Percentiles rank a stretch among this genome's conserved stretches.
phyloP scores from a whole-genome alignment of 768 basidiomycete species.

The Phylloporus arenicola region DNA sequence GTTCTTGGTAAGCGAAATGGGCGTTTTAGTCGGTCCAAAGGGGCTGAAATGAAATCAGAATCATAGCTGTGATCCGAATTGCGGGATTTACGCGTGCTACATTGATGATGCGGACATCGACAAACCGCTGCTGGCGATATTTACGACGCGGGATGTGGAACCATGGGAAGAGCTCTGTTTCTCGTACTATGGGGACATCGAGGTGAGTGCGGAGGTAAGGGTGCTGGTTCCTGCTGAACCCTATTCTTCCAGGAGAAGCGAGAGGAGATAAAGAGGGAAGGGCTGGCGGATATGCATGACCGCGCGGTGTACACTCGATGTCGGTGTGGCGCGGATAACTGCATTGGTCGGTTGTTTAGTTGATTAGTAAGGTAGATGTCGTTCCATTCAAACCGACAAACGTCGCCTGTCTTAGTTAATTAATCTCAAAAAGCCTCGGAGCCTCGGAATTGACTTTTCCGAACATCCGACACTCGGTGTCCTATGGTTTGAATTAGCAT shows the following conservation, averaged over 20 bases:
- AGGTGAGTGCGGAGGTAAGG: slow-evolving; percentile 22
- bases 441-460: too few species aligned
- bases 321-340: slow-evolving; percentile 48
- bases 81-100: slow-evolving; percentile 63
- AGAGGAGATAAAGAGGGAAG: slow-evolving; percentile 11
- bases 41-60: slow-evolving; percentile 47
- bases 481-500: too few species aligned
- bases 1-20: slow-evolving; percentile 56
- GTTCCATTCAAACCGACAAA: too few species aligned
- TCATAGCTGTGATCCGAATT: slow-evolving; percentile 89
- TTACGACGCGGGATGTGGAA: slow-evolving; percentile 59
- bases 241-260: slow-evolving; percentile 17
- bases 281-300: slow-evolving; percentile 11
- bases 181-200: slow-evolving; percentile 60
- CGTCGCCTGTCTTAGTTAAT: too few species aligned
- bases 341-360: slow-evolving; percentile 37
- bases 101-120: slow-evolving; percentile 70
- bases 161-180: slow-evolving; percentile 72
- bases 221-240: background rate
- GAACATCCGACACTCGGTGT: too few species aligned
- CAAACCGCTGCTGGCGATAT: slow-evolving; percentile 65
- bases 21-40: background rate
- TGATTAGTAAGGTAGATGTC: too few species aligned
- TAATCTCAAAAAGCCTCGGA: too few species aligned
- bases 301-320: slow-evolving; percentile 47